phyloP scores from a whole-genome alignment of 1,284 basidiomycete genomes.

The Sporisorium exsertum region DNA sequence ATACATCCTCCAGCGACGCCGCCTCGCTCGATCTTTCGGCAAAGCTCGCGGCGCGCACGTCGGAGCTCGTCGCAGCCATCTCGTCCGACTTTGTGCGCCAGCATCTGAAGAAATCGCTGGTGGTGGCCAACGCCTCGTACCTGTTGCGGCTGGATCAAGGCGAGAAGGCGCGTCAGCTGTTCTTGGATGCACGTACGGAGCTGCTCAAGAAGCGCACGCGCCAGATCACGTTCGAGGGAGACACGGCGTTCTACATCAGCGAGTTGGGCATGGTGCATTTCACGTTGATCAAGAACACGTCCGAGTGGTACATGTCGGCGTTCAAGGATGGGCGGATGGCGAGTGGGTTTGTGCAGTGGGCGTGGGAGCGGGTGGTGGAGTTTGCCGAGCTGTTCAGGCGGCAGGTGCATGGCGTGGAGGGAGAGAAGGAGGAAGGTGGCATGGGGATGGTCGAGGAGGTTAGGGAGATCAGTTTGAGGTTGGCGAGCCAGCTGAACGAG shows the following conservation, averaged over 20 bases:
- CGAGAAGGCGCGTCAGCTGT: slow-evolving; percentile 83
- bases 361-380: slow-evolving; percentile 83
- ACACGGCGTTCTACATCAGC: slow-evolving; percentile 80
- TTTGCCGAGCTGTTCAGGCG: slow-evolving; percentile 88
- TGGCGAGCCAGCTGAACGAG: slow-evolving; percentile 36
- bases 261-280: slow-evolving; percentile 86
- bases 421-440: slow-evolving; percentile 23
- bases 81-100: slow-evolving; percentile 80
- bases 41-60: slow-evolving; percentile 34
- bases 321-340: slow-evolving; percentile 95
- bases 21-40: slow-evolving; percentile 38
- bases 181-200: slow-evolving; percentile 82
- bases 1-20: slow-evolving; percentile 70
- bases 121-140: slow-evolving; percentile 79
- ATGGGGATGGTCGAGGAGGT: slow-evolving; percentile 52
- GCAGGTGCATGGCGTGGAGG: slow-evolving; percentile 80
- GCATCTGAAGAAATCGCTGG: slow-evolving; percentile 81
- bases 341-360: slow-evolving; percentile 91
- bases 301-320: slow-evolving; percentile 95
- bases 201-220: slow-evolving; percentile 82
- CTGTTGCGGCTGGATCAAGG: slow-evolving; percentile 82
- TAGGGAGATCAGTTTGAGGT: slow-evolving; percentile 57
- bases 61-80: slow-evolving; percentile 77
- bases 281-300: slow-evolving; percentile 91
- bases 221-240: slow-evolving; percentile 90